These are phyloP conservation scores for Areca catechu DNA, from an alignment of 176 grass and related monocot species.

Conservation along the genomic window DNA sequence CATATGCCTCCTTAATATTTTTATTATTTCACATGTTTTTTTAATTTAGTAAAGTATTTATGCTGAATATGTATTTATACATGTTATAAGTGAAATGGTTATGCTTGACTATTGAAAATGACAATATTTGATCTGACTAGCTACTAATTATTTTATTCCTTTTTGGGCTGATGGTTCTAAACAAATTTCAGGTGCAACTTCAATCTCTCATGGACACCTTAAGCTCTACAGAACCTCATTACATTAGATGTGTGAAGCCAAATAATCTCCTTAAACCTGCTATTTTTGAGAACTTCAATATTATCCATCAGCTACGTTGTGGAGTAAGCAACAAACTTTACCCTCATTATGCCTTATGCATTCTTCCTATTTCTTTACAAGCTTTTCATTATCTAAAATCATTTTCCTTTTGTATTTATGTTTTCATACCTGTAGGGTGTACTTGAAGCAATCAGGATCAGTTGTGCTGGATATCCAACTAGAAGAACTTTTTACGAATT, in stretches of 20 bases:
- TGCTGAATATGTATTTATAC: background rate
- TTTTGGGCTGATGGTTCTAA: constrained; percentile 21
- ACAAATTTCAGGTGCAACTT: constrained; percentile 86
- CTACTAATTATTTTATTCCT: no score
- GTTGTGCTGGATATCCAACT: constrained; percentile 21
- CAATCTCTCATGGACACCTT: constrained; percentile 96
- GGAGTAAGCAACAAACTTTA: constrained; percentile 47
- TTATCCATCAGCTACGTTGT: constrained; percentile 93
- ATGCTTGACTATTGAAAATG: no score
- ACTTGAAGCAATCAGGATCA: constrained; percentile 24
- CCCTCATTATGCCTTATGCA: no score
- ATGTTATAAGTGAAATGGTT: no score
- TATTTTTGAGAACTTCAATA: constrained; percentile 95
- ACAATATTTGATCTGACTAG: no score
- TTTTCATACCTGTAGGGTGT: constrained; percentile 14
- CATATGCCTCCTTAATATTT: no score
- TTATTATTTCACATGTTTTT: background rate
- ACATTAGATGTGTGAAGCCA: constrained; percentile 99
- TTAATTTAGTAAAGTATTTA: background rate
- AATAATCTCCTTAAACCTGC: constrained; percentile 95
- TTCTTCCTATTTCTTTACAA: background rate
- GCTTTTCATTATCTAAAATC: background rate
- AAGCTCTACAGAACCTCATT: constrained; percentile 90
- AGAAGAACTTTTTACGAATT: constrained; percentile 19
- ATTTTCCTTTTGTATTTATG: constrained; percentile 3